phyloP scores from a whole-genome alignment of 164 flowering plant species.

The Tetrastigma voinierianum region DNA sequence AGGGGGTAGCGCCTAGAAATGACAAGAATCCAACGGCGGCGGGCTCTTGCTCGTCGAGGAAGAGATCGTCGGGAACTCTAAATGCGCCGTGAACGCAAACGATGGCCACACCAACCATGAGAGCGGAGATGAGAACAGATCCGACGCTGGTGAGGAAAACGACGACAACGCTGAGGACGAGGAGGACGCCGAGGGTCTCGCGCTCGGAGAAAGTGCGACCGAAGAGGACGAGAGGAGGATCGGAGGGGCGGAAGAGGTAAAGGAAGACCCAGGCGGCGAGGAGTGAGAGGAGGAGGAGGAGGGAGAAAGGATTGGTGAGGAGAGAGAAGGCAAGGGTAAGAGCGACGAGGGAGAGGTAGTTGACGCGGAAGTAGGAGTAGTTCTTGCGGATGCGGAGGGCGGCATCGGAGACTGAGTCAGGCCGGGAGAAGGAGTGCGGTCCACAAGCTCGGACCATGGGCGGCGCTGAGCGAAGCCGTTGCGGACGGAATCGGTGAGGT shows the following conservation, averaged over 20 bases:
- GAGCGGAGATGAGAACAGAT: constrained; percentile 62
- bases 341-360: constrained; percentile 54
- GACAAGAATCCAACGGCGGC: constrained; percentile 63
- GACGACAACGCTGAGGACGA: constrained; percentile 44
- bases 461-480: constrained; percentile 63
- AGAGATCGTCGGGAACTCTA: constrained; percentile 78
- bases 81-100: constrained; percentile 71
- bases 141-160: constrained; percentile 80
- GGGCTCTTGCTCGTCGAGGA: constrained; percentile 68
- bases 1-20: constrained; percentile 65
- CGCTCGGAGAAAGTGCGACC: constrained; percentile 63
- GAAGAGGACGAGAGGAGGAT: constrained; percentile 61
- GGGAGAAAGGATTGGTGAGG: constrained; percentile 65
- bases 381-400: constrained; percentile 73
- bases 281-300: constrained; percentile 53
- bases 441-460: constrained; percentile 77
- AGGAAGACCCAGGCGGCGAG: constrained; percentile 71
- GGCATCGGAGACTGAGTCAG: constrained; percentile 71
- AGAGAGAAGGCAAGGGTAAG: constrained; percentile 59
- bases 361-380: constrained; percentile 71
- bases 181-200: constrained; percentile 52
- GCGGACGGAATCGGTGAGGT: constrained; percentile 45
- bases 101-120: constrained; percentile 51
- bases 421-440: constrained; percentile 61
- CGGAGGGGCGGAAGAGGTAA: constrained; percentile 76